Evolutionary conservation across 2,329 filamentous ascomycete genomes (phyloP).

Genomic region (Hymenoscyphus repandus): DNA sequence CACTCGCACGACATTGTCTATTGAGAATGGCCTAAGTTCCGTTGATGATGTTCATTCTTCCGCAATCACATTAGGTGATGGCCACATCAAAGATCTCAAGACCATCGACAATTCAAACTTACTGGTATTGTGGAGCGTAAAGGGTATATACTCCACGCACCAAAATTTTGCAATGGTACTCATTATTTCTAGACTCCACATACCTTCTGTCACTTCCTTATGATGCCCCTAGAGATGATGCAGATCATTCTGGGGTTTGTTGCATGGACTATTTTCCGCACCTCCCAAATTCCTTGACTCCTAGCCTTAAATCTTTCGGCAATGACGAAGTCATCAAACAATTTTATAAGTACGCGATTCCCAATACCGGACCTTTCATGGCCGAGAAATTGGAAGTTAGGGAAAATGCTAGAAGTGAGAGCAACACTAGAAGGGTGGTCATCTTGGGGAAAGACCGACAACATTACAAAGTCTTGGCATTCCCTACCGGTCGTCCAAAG

Average conservation of each 20-base stretch:
- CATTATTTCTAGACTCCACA: conserved; percentile 10
- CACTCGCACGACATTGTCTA: conserved; percentile 20
- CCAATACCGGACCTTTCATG: conserved; percentile 15
- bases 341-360: conserved; percentile 17
- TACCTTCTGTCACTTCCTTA: conserved; percentile 26
- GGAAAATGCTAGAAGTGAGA: conserved; percentile 4
- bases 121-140: conserved; percentile 26
- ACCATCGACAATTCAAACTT: conserved; percentile 25
- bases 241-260: conserved; percentile 1
- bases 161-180: background rate
- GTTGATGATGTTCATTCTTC: conserved; percentile 16
- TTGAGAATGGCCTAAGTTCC: conserved; percentile 30
- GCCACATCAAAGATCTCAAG: conserved; percentile 29
- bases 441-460: conserved; percentile 23
- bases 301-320: conserved; percentile 8
- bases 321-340: conserved; percentile 17
- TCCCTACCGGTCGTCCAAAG: background rate
- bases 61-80: conserved; percentile 25
- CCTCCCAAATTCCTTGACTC: background rate
- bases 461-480: conserved; percentile 27
- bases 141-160: conserved; percentile 16
- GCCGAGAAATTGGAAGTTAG: conserved; percentile 25
- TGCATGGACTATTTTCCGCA: conserved; percentile 12
- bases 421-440: conserved; percentile 20
- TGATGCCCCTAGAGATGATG: background rate